phyloP scores from a whole-genome alignment of 2,329 filamentous ascomycete genomes.

The Pseudovirgaria hyperparasitica region DNA sequence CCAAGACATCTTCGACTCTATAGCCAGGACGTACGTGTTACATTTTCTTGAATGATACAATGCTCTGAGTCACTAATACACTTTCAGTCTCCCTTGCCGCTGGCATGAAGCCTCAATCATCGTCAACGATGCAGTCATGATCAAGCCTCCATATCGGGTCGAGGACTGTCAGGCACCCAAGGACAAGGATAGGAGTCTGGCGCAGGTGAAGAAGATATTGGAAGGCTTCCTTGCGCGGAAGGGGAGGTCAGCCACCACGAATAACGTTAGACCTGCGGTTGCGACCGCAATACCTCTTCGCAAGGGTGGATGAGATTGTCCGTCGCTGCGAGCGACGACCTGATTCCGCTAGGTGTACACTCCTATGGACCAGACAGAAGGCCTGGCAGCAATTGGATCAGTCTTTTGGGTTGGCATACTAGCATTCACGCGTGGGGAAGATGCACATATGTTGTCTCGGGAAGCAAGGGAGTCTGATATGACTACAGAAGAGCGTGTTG shows the following conservation, averaged over 20 bases:
- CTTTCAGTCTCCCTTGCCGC: slow-evolving; percentile 36
- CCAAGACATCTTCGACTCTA: slow-evolving; percentile 50
- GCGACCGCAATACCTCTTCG: slow-evolving; percentile 9
- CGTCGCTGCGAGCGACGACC: too few species aligned
- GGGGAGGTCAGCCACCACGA: slow-evolving; percentile 3
- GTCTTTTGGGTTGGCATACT: too few species aligned
- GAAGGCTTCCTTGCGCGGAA: slow-evolving; percentile 33
- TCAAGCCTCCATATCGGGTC: slow-evolving; percentile 43
- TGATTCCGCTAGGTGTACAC: too few species aligned
- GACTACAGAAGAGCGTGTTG: too few species aligned
- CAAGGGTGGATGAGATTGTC: slow-evolving; percentile 9
- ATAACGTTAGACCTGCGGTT: slow-evolving; percentile 4
- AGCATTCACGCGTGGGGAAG: too few species aligned
- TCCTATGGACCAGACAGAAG: too few species aligned
- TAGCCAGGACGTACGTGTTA: slow-evolving; percentile 41
- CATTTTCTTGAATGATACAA: slow-evolving; percentile 1
- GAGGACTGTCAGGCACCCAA: slow-evolving; percentile 38
- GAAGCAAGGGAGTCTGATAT: too few species aligned
- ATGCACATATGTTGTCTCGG: too few species aligned
- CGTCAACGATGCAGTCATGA: slow-evolving; percentile 46
- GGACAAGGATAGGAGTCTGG: slow-evolving; percentile 29
- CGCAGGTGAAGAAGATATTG: slow-evolving; percentile 32
- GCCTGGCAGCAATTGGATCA: too few species aligned
- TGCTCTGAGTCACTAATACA: not conserved
- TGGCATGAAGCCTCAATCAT: slow-evolving; percentile 49